Conservation (phyloP, 495 filamentous ascomycete genomes). For the Hyaloscypha hepaticicola region DNA sequence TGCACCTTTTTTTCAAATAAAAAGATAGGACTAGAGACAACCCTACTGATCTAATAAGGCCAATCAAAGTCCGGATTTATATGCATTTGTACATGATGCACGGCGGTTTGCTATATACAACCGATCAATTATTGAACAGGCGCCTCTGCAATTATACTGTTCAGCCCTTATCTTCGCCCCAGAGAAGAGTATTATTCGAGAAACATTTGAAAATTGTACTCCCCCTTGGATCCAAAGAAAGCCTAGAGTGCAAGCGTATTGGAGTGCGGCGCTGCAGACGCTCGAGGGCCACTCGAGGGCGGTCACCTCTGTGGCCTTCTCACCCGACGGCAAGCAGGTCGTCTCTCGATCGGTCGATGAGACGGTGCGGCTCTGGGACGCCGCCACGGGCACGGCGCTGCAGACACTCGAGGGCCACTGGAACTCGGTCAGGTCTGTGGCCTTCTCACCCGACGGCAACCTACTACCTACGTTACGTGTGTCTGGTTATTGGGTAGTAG, state of each 20-base stretch:
- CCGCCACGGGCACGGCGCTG: too few relatives aligned
- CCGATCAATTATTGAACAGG: slow-evolving; percentile 27
- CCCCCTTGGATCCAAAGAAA: slow-evolving; percentile 25
- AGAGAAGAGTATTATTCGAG: slow-evolving; percentile 17
- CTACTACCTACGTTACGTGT: too few relatives aligned
- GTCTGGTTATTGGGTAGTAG: too few relatives aligned
- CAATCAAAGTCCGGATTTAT: slow-evolving; percentile 6
- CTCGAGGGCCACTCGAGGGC: too few relatives aligned
- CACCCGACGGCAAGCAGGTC: too few relatives aligned
- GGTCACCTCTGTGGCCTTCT: too few relatives aligned
- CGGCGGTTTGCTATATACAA: slow-evolving; percentile 36
- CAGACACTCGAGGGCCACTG: too few relatives aligned
- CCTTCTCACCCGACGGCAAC: too few relatives aligned
- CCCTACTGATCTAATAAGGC: neutral
- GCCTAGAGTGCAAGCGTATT: slow-evolving; percentile 10
- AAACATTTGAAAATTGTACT: slow-evolving; percentile 20
- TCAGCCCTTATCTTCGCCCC: slow-evolving; percentile 39
- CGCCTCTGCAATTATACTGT: slow-evolving; percentile 34
- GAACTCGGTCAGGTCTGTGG: too few relatives aligned
- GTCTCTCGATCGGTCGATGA: too few relatives aligned
- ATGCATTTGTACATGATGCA: slow-evolving; percentile 36
- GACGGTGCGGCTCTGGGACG: too few relatives aligned
- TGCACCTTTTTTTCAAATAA: neutral
- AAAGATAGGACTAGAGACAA: neutral
- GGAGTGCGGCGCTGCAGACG: too few relatives aligned